Evolutionary conservation across 805 yeast genomes (phyloP), one percentile per base, ranked within the genome.

Genomic region (Lipomyces orientalis): DNA sequence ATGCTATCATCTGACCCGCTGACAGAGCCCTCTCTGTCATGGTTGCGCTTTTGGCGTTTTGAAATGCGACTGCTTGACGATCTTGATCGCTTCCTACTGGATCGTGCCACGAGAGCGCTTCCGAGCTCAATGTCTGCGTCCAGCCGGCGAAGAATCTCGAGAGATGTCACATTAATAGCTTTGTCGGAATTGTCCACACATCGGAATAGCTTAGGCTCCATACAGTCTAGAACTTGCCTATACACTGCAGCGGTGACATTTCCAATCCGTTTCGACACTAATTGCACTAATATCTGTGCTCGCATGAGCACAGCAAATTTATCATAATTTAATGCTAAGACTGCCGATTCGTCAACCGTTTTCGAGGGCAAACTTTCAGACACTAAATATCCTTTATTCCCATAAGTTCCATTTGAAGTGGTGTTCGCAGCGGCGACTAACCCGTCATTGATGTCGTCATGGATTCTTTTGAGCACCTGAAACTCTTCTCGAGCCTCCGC

Each of bases 221-320:
- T 81, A 52, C 84, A 75, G 19, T 78, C 71, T 65, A 95, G 82
- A 2, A 88, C 86, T 10, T 82, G 77, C 58, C 82, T 81, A 75
- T 90, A 94, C 10, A 95, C 83, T 56, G 81, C 78, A 0, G 95
- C 83, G 0, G 96, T 82, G 1, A 90, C 77, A 6, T 83, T 78
- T 2, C 98, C 98, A 39, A 93, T 78, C 63, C 91, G 83, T 58
- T 89, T 88, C 37, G 83, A 81, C 14, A 89, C 90, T 60, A 90
- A 82, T 43, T 85, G 85, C 0, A 81, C 85, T 16, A 95, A 81
- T 71, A 90, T 90, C 57, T 80, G 77, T 10, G 90, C 83, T 71
- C 98, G 84, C 73, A 88, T 82, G 43, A 84, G 79, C 74, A 91
- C 89, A 61, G 90, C 82, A 73, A 85, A 93, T 72, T 95, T 81